phyloP scores from a whole-genome alignment of 108 stramenopile genomes.

The Pseudonitzschia delicatissima region DNA sequence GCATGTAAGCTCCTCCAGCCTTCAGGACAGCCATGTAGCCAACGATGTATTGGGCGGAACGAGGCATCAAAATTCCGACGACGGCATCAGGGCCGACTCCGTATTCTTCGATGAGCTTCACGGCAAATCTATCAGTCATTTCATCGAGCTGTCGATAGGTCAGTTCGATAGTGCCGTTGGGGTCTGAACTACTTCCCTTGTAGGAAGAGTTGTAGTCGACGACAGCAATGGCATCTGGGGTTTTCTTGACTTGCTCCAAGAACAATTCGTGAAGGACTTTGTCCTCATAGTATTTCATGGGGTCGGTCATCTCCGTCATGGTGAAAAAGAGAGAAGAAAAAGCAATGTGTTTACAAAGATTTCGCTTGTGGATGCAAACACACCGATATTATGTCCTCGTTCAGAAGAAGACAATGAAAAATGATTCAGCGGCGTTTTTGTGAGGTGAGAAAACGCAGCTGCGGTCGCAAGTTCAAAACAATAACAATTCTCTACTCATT shows the following conservation, averaged over 20 bases:
- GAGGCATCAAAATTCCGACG: slow-evolving; percentile 62
- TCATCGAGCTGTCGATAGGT: slow-evolving; percentile 31
- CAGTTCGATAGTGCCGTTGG: slow-evolving; percentile 6
- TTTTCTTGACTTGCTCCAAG: slow-evolving; percentile 16
- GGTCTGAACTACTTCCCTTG: background rate
- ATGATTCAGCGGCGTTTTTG: no score
- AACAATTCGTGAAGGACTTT: slow-evolving; percentile 27
- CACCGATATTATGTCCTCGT: no score
- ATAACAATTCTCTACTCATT: no score
- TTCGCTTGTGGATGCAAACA: no score
- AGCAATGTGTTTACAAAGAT: no score
- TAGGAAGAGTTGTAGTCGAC: slow-evolving; percentile 11
- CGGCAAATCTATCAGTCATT: slow-evolving; percentile 19
- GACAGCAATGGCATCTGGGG: slow-evolving; percentile 29
- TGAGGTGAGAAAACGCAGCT: no score
- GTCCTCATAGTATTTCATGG: slow-evolving; percentile 16
- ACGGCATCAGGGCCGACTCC: slow-evolving; percentile 29
- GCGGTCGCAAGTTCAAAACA: no score
- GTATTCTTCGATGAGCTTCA: slow-evolving; percentile 22
- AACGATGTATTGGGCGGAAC: slow-evolving; percentile 56
- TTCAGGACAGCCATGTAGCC: slow-evolving; percentile 61
- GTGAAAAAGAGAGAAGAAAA: background rate
- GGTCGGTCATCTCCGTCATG: background rate
- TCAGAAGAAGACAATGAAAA: no score
- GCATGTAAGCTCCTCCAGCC: slow-evolving; percentile 70